Evolutionary conservation across 1,139 yeast species (phyloP).

Genomic region (Arxiozyma slooffiae): DNA sequence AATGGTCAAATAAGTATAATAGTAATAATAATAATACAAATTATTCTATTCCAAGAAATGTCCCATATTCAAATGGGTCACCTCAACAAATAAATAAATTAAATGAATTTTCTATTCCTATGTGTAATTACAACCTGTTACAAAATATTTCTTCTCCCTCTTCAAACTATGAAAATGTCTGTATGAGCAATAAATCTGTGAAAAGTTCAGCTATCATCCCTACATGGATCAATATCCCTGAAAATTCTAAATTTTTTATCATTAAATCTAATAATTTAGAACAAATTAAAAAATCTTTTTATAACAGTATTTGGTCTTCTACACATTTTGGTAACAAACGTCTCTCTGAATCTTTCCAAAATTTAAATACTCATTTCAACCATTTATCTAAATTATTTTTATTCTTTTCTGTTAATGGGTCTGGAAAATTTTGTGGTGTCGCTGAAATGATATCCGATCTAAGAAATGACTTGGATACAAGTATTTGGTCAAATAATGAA

Average conservation of each 20-base stretch:
- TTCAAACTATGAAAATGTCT: background rate
- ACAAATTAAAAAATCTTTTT: conserved; percentile 43
- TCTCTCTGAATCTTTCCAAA: conserved; percentile 35
- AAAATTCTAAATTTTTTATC: conserved; percentile 40
- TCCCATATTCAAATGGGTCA: background rate
- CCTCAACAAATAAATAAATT: background rate
- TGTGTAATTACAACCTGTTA: no score
- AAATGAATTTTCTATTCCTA: background rate
- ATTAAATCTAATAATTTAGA: conserved; percentile 44
- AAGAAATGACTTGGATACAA: conserved; percentile 33
- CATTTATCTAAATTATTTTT: conserved; percentile 33
- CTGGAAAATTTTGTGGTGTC: conserved; percentile 55
- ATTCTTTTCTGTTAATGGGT: conserved; percentile 50
- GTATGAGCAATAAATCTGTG: background rate
- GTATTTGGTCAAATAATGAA: conserved; percentile 39
- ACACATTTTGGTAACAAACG: conserved; percentile 49
- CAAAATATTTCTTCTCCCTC: background rate
- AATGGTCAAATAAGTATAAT: background rate
- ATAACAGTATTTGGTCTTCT: conserved; percentile 49
- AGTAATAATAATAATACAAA: no score
- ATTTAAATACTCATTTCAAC: conserved; percentile 14
- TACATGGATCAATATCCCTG: conserved; percentile 25
- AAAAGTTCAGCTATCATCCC: conserved; percentile 17
- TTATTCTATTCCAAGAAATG: background rate
- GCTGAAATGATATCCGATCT: conserved; percentile 44